Evolutionary conservation across 306 rosid genomes (phyloP), one percentile per base, ranked within the genome.

Genomic region (Betula pendula): DNA sequence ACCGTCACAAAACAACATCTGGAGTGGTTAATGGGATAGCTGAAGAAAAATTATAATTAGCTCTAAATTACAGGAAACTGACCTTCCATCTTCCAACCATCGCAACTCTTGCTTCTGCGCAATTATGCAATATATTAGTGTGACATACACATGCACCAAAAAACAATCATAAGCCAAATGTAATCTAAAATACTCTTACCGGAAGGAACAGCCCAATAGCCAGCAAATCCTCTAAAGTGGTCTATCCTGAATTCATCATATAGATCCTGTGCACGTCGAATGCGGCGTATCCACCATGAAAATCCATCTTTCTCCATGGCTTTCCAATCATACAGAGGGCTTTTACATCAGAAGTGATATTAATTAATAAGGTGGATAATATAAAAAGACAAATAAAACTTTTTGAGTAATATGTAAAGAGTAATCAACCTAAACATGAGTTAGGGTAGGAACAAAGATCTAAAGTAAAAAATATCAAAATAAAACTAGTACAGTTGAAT

Each of bases 291-390:
- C 98, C 98, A 94, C 98, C 98, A 94, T 42, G 96, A 92, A 83
- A 87, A 94, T 67, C 93, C 93, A 67, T 92, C 97, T 88, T 88
- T 84, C 84, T 89, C 97, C 98, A 94, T 94, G 63, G 93, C 93
- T 73, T 94, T 88, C 97, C 97, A 94, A 83, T 94, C 93, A 83
- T 92, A 94, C 68, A 94, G 80, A 76, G 98, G 97, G 85, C 98
- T 94, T 85, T 89, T 71, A 69, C 38, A 81, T 77, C 47, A 74
- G 60, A 82, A 85, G 50, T 14, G 51, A 70, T 35, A 67, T 78
- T 42, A 75, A 74, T 86, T 48, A 79, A 83, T 52, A 75, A 73
- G 52, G 49, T 65, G 75, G 60, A 65, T 14, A 69, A 42, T 40
- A 25, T 24, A 79, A 74, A 74, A 66, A 68, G 81, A 29, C 8